Base-by-base conservation (phyloP, 1,284 basidiomycete genomes). In the Fomitopsis pinicola region DNA sequence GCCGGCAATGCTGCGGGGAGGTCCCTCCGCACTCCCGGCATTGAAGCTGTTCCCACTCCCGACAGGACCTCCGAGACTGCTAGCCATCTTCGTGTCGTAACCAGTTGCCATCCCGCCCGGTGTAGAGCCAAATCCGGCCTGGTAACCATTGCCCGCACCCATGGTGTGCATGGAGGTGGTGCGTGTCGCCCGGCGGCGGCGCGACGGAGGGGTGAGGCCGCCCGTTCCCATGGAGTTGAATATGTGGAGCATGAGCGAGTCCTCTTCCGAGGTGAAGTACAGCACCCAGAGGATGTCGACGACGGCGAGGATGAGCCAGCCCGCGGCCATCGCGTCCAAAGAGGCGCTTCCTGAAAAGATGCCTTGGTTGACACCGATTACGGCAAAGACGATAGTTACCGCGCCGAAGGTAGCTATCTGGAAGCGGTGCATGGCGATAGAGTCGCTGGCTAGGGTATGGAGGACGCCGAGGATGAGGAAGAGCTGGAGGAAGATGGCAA, bases 201-300 rank as follows among this genome's bases (percentile, higher is more conserved):
- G 83, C 8, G 86, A 87, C 55, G 91, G 91, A 38, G 89, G 85
- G 1, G 91, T 89, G 56, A 95, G 86, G 40, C 93, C 93, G 57
- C 92, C 93, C 28, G 92, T 94, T 59, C 94, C 94, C 67, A 92
- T 78, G 17, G 87, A 84, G 75, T 94, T 95, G 83, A 98, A 91
- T 62, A 97, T 69, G 73, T 93, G 82, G 59, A 94, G 84, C 55
- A 87, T 76, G 66, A 93, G 85, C 1, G 95, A 92, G 72, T 95
- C 95, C 69, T 98, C 95, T 72, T 98, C 96, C 1, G 95, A 91
- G 5, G 96, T 97, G 74, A 99, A 94, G 81, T 94, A 98, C 64
- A 98, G 84, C 22, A 97, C 85, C 96, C 96, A 98, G 64, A 98
- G 76, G 72, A 98, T 91, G 81, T 97, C 77, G 64, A 95, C 92